Conservation (phyloP, 106 monocot species). For the Apostasia ramifera region DNA sequence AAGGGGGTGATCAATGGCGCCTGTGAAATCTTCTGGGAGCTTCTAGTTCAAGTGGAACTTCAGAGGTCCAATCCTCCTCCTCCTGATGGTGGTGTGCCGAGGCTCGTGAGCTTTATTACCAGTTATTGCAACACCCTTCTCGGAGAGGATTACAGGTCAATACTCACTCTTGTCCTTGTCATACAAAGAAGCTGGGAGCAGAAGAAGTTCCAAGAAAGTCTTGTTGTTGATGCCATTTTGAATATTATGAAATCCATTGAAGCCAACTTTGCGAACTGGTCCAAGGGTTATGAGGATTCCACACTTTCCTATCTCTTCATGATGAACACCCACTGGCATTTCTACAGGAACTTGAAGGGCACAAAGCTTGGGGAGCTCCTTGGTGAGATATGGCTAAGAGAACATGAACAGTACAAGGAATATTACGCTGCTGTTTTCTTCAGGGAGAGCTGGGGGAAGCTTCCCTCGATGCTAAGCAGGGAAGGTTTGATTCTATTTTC, state of each 20-base stretch:
- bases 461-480: conserved; percentile 53
- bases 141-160: conserved; percentile 53
- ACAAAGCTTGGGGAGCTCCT: conserved; percentile 67
- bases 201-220: conserved; percentile 55
- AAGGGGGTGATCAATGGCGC: conserved; percentile 76
- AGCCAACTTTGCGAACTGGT: conserved; percentile 70
- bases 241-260: conserved; percentile 72
- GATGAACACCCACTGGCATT: conserved; percentile 93
- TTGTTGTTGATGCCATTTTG: conserved; percentile 53
- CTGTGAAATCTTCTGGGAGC: conserved; percentile 91
- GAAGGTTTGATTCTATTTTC: conserved; percentile 83
- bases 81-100: conserved; percentile 56
- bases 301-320: conserved; percentile 56
- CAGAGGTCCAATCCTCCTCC: conserved; percentile 60
- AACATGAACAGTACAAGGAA: conserved; percentile 83
- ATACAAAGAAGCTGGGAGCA: conserved; percentile 76
- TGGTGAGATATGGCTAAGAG: conserved; percentile 57
- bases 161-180: conserved; percentile 56
- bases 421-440: conserved; percentile 46
- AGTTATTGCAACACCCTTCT: conserved; percentile 78
- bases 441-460: conserved; percentile 76
- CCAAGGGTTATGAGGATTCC: conserved; percentile 53
- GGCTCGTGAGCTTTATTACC: conserved; percentile 65
- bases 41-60: conserved; percentile 78
- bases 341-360: conserved; percentile 55